Conservation (phyloP, 805 yeast genomes). For the Sugiyamaella lignohabitans region DNA sequence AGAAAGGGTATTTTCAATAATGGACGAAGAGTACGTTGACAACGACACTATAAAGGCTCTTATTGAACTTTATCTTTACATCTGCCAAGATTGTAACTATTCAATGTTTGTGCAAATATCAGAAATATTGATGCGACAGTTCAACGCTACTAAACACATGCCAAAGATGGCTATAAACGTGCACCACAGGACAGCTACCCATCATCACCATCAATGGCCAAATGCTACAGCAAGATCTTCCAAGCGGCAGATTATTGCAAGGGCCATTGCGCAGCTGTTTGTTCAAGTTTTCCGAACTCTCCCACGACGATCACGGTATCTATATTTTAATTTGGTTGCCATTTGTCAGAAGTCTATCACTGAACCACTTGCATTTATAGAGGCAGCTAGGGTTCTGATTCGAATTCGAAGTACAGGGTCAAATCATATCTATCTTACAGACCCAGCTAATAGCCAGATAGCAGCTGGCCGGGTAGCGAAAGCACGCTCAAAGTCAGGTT, state of each 20-base stretch:
- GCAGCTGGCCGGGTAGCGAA: conserved; percentile 36
- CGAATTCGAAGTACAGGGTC: conserved; percentile 47
- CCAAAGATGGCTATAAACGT: neutral
- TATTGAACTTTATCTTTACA: conserved; percentile 23
- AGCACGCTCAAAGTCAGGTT: conserved; percentile 41
- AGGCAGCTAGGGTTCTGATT: conserved; percentile 45
- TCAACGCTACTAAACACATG: neutral
- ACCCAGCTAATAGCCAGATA: conserved; percentile 52
- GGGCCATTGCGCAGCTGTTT: conserved; percentile 27
- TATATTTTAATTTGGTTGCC: conserved; percentile 30
- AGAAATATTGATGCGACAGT: conserved; percentile 10
- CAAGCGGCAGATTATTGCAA: conserved; percentile 19
- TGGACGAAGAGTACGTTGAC: conserved; percentile 31
- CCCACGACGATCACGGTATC: conserved; percentile 32
- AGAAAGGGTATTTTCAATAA: conserved; percentile 29
- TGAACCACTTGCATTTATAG: conserved; percentile 30
- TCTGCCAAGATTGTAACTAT: conserved; percentile 21
- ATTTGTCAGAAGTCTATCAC: conserved; percentile 19
- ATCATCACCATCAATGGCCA: too few relatives aligned
- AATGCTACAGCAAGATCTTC: neutral
- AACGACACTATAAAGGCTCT: conserved; percentile 29
- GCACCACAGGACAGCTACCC: neutral
- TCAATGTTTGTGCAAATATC: conserved; percentile 10
- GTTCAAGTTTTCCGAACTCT: conserved; percentile 35
- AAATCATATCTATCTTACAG: conserved; percentile 42